Conservation (phyloP, 2,329 filamentous ascomycete species). For the Trichoderma breve region DNA sequence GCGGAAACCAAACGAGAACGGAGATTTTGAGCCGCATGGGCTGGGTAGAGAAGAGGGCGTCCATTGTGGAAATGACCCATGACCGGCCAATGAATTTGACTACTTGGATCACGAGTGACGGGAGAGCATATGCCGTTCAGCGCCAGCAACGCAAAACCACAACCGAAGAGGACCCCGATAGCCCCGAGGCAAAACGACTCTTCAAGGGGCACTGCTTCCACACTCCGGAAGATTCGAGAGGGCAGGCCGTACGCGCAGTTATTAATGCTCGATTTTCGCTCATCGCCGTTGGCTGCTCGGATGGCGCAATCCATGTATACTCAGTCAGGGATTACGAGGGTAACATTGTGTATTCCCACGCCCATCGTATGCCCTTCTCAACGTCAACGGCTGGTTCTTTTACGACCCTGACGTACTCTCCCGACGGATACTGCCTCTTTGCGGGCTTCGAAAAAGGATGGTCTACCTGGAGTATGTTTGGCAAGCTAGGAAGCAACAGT, state of each 20-base stretch:
- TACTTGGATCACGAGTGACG: conserved; percentile 88
- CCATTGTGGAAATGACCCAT: conserved; percentile 81
- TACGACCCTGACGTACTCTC: conserved; percentile 79
- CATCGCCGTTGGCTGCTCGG: conserved; percentile 78
- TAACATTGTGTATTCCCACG: conserved; percentile 85
- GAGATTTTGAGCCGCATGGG: conserved; percentile 84
- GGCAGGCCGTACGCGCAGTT: conserved; percentile 68
- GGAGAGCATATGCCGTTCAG: conserved; percentile 87
- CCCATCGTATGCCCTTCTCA: conserved; percentile 68
- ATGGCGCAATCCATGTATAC: conserved; percentile 84
- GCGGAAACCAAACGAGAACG: conserved; percentile 81
- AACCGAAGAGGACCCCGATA: conserved; percentile 41
- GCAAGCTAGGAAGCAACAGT: conserved; percentile 81
- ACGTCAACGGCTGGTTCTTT: conserved; percentile 65
- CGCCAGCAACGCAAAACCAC: conserved; percentile 48
- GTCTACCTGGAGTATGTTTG: conserved; percentile 97
- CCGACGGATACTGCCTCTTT: conserved; percentile 94
- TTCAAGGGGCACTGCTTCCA: conserved; percentile 95
- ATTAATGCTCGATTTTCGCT: conserved; percentile 96
- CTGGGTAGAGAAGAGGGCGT: conserved; percentile 77
- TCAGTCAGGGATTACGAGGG: conserved; percentile 89
- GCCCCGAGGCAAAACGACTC: conserved; percentile 60
- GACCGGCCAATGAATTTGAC: conserved; percentile 95
- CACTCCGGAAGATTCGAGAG: conserved; percentile 57
- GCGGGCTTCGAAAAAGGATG: conserved; percentile 90